Conservation (phyloP, 1,284 basidiomycete species). For the Pseudozyma flocculosa region DNA sequence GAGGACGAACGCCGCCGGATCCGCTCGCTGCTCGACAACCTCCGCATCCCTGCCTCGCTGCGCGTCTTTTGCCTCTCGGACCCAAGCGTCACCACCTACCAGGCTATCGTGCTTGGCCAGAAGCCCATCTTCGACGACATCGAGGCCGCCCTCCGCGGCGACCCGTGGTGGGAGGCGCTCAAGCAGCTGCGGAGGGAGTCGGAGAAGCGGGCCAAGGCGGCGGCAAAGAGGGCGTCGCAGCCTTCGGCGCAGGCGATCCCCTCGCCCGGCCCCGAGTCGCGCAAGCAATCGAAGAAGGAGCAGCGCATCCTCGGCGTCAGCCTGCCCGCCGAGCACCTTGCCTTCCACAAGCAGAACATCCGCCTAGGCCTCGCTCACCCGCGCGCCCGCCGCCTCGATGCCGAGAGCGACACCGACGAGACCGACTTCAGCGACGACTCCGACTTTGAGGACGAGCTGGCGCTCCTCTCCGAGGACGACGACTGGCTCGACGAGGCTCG, state of each 20-base stretch:
- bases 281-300: conserved; percentile 38
- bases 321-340: conserved; percentile 54
- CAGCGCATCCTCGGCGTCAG: conserved; percentile 46
- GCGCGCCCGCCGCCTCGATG: conserved; percentile 35
- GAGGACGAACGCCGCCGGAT: conserved; percentile 49
- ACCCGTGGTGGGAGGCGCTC: conserved; percentile 55
- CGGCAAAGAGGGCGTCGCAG: conserved; percentile 36
- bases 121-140: conserved; percentile 28
- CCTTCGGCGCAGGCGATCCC: conserved; percentile 27
- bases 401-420: conserved; percentile 32
- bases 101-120: conserved; percentile 51
- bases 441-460: conserved; percentile 45
- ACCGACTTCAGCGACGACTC: conserved; percentile 3
- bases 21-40: conserved; percentile 51
- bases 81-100: conserved; percentile 45
- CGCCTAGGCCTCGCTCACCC: conserved; percentile 55
- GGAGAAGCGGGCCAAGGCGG: conserved; percentile 33
- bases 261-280: conserved; percentile 5
- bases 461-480: conserved; percentile 46
- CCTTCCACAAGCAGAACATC: conserved; percentile 55
- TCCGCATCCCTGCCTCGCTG: conserved; percentile 54
- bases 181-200: conserved; percentile 49
- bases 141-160: conserved; percentile 39
- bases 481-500: conserved; percentile 32
- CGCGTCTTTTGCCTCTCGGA: conserved; percentile 52